Conservation (phyloP, 75 land plant species). For the Azolla pinnata region DNA sequence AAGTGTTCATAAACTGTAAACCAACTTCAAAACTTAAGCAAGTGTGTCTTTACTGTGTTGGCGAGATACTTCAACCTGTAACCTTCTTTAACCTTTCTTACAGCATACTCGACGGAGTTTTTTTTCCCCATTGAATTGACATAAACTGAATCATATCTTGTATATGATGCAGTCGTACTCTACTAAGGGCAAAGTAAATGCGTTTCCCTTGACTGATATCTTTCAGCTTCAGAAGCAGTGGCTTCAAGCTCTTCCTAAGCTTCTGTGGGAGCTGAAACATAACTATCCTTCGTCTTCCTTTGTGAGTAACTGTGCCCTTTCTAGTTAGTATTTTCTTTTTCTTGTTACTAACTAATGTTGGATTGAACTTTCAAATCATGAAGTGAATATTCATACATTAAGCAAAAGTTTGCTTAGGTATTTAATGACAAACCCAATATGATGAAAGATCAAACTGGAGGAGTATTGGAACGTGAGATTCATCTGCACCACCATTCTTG, state of each 20-base stretch:
- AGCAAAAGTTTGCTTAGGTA: no score
- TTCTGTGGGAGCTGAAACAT: constrained; percentile 43
- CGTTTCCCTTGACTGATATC: constrained; percentile 6
- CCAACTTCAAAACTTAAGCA: constrained; percentile 42
- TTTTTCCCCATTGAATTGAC: no score
- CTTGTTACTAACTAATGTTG: no score
- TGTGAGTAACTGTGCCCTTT: constrained; percentile 19
- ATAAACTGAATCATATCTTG: no score
- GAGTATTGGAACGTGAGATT: no score
- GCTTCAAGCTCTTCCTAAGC: constrained; percentile 44
- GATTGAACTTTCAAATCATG: background rate
- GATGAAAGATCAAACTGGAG: no score
- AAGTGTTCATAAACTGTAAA: constrained; percentile 32
- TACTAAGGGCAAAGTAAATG: no score
- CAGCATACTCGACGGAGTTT: no score
- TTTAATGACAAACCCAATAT: no score
- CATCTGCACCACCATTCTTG: no score
- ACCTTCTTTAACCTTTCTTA: no score
- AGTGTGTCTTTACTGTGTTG: constrained; percentile 41
- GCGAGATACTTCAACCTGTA: constrained; percentile 43
- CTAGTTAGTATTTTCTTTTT: background rate
- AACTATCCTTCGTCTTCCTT: constrained; percentile 36
- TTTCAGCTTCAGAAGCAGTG: constrained; percentile 35
- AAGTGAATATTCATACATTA: background rate
- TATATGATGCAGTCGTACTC: no score